phyloP scores from a whole-genome alignment of 306 rosid species.

The Fagus sylvatica region DNA sequence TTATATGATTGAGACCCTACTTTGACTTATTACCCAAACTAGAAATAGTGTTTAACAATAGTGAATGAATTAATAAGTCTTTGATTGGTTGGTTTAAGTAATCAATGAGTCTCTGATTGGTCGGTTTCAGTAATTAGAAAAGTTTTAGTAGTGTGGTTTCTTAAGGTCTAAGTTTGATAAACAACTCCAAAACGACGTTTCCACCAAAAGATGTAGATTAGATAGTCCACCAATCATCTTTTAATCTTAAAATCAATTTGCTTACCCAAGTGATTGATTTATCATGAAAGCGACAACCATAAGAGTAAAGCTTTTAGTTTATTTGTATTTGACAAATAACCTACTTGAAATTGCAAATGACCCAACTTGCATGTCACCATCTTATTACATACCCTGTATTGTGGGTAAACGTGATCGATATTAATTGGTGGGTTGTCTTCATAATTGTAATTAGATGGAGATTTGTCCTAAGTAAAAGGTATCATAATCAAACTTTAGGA shows the following conservation, averaged over 20 bases:
- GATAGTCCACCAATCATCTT: slow-evolving; percentile 29
- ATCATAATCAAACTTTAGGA: no score
- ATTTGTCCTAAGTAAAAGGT: background rate
- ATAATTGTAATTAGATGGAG: background rate
- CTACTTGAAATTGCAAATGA: slow-evolving; percentile 3
- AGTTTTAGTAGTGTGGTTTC: slow-evolving; percentile 20
- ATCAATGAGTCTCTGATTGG: slow-evolving; percentile 36
- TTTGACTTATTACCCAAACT: slow-evolving; percentile 5
- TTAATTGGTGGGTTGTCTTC: slow-evolving; percentile 11
- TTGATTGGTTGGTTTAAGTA: slow-evolving; percentile 31
- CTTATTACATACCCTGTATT: background rate
- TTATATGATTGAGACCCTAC: slow-evolving; percentile 16
- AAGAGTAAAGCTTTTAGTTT: background rate
- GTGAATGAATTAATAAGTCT: slow-evolving; percentile 10
- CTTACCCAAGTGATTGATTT: background rate
- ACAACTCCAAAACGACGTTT: slow-evolving; percentile 43
- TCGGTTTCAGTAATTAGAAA: slow-evolving; percentile 26
- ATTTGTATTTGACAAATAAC: slow-evolving; percentile 19
- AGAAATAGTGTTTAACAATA: background rate
- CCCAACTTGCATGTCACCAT: background rate
- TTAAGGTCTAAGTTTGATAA: slow-evolving; percentile 66
- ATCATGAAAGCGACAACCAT: background rate
- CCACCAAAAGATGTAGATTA: slow-evolving; percentile 17
- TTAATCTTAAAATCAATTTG: background rate
- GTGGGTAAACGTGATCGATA: slow-evolving; percentile 5